A percentile compares a stretch with the other conserved stretches of the same genome.
Evolutionary conservation across 202 grass and related monocot genomes (phyloP).

Genomic region (Musa balbisiana): DNA sequence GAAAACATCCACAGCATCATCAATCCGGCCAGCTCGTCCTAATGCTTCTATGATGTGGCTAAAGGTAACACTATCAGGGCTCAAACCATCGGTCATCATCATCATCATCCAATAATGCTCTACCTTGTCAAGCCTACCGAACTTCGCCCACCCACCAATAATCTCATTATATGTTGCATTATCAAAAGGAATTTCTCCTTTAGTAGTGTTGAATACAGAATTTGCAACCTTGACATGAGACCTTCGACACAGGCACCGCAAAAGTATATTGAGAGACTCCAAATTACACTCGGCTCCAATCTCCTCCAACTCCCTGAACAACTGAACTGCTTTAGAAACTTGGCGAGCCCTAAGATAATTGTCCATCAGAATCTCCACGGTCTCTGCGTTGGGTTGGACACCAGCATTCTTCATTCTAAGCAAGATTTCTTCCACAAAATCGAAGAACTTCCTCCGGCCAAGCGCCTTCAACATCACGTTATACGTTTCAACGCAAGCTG

Average conservation of each 20-base stretch:
- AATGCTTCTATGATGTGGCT: constrained; percentile 67
- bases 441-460: constrained; percentile 72
- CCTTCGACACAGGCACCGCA: constrained; percentile 52
- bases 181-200: constrained; percentile 32
- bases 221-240: constrained; percentile 59
- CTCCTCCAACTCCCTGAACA: constrained; percentile 31
- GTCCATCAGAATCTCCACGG: constrained; percentile 60
- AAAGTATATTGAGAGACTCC: constrained; percentile 41
- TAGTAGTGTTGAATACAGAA: constrained; percentile 36
- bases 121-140: constrained; percentile 57
- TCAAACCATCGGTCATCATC: constrained; percentile 62
- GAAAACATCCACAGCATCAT: constrained; percentile 46
- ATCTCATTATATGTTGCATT: constrained; percentile 49
- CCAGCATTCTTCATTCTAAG: constrained; percentile 36
- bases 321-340: constrained; percentile 50
- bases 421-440: constrained; percentile 31
- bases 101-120: constrained; percentile 45
- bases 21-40: constrained; percentile 37
- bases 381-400: constrained; percentile 35
- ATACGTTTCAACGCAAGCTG: constrained; percentile 32
- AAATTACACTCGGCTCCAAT: constrained; percentile 31
- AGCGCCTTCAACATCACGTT: constrained; percentile 62
- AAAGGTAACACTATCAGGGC: constrained; percentile 50
- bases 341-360: constrained; percentile 45
- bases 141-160: constrained; percentile 67